Evolutionary conservation across 495 filamentous ascomycete species (phyloP).

Genomic region (Lindgomyces ingoldianus): DNA sequence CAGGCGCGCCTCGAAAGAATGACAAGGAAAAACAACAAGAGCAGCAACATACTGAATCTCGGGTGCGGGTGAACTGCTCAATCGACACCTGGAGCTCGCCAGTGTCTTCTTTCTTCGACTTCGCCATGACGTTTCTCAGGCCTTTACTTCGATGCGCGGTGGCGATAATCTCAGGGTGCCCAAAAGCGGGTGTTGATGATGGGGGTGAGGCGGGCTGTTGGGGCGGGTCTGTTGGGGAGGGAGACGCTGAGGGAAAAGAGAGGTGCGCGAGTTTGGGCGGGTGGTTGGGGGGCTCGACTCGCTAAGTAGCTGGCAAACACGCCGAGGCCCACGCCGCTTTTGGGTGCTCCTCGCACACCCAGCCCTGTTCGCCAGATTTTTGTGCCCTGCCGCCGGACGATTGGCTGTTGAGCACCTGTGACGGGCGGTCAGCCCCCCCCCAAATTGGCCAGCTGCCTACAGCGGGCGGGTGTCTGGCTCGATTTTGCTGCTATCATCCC

Average conservation of each 20-base stretch:
- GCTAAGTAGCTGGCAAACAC: constrained; percentile 4
- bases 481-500: neutral
- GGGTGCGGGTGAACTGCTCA: constrained; percentile 62
- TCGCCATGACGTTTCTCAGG: constrained; percentile 55
- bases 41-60: constrained; percentile 61
- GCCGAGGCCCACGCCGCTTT: constrained; percentile 10
- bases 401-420: neutral
- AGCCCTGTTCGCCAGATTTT: neutral
- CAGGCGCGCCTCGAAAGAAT: constrained; percentile 5
- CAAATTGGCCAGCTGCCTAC: neutral
- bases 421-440: neutral
- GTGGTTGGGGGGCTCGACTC: constrained; percentile 11
- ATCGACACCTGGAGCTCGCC: constrained; percentile 54
- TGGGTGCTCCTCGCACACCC: neutral
- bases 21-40: constrained; percentile 14
- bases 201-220: neutral
- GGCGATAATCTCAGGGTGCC: no score
- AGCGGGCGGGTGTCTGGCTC: neutral
- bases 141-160: constrained; percentile 31
- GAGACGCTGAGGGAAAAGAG: constrained; percentile 7
- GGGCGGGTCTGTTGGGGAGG: constrained; percentile 2
- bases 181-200: no score
- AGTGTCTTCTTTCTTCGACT: constrained; percentile 46
- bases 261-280: neutral
- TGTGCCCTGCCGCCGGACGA: neutral